These are phyloP conservation scores for Botrytis byssoidea DNA, from an alignment of 2,329 filamentous ascomycete species.

Conservation along the genomic window DNA sequence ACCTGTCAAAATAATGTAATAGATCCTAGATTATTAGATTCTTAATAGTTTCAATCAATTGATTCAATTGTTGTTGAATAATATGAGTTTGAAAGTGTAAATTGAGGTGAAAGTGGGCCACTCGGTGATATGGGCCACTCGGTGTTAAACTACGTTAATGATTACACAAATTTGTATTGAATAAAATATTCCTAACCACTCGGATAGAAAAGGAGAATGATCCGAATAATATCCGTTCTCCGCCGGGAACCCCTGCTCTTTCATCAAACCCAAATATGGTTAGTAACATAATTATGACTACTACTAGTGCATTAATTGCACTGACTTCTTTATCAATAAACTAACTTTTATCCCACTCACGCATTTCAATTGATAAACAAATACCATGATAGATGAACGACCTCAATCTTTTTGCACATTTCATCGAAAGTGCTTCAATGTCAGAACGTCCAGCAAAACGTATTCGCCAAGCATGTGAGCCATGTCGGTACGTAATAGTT, in stretches of 20 bases:
- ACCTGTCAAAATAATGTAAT: no score
- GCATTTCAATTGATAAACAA: background rate
- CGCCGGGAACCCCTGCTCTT: conserved; percentile 13
- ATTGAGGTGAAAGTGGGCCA: no score
- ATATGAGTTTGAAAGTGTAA: no score
- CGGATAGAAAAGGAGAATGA: background rate
- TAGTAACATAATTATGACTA: conserved; percentile 1
- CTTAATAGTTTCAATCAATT: no score
- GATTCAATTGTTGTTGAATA: no score
- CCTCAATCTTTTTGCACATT: conserved; percentile 17
- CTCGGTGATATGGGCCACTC: no score
- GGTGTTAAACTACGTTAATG: no score
- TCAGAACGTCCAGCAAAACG: conserved; percentile 37
- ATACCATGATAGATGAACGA: conserved; percentile 14
- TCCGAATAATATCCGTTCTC: conserved; percentile 15
- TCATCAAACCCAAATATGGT: background rate
- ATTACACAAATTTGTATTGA: background rate
- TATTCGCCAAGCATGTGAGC: conserved; percentile 40
- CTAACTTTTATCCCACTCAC: background rate
- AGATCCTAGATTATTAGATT: no score
- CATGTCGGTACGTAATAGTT: conserved; percentile 38
- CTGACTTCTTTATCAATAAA: conserved; percentile 5
- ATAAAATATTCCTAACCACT: background rate
- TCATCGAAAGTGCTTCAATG: conserved; percentile 21
- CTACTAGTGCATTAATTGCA: conserved; percentile 1